Evolutionary conservation across 176 grass and related monocot genomes (phyloP), one percentile per base, ranked within the genome.

Genomic region (Rhynchospora tenuis): DNA sequence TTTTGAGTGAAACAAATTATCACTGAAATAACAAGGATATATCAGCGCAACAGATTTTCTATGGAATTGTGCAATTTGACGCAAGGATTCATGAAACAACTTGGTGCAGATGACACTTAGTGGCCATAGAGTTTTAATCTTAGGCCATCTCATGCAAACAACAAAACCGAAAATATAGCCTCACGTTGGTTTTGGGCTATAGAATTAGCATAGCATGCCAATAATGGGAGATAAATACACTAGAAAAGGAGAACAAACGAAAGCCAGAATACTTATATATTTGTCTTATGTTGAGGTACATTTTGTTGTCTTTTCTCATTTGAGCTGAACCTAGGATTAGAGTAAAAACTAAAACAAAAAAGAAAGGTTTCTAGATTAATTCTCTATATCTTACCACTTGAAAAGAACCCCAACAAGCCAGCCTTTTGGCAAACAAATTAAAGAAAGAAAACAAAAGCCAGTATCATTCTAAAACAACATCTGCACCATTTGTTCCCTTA

Each of bases 401-500:
- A 50, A 62, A 78, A 54, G 13, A 74, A 51, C 46, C 10, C 22
- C 46, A 64, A 64, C 20, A 9, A 14, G 29, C 13, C 76, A 79
- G 17, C 26, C 19, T 23, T 59, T 60, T 59, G 23, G 17, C 17
- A 33, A 19, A 15, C 29, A 42, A 69, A 74, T 27, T 15, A 56
- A 77, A 77, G 13, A 77, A 55, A 77, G 2, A 56, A 56, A 55
- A 55, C 10, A 76, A 29, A 26, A 56, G 55, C 14, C 0, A 24
- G 33, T 38, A 48, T 93, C 86, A 91, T 59, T 97, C 89, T 17
- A 82, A 85, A 79, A 88, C 83, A 78, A 90, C 83, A 84, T 88
- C 90, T 26, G 74, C 88, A 58, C 86, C 87, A 56, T 85, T 82
- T 4, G 90, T 28, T 27, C 61, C 80, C 23, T 43, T 82, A 65